A percentile compares a stretch with the other conserved stretches of the same genome.
phyloP scores from a whole-genome alignment of 768 basidiomycete species.

The Leccinum broughii region DNA sequence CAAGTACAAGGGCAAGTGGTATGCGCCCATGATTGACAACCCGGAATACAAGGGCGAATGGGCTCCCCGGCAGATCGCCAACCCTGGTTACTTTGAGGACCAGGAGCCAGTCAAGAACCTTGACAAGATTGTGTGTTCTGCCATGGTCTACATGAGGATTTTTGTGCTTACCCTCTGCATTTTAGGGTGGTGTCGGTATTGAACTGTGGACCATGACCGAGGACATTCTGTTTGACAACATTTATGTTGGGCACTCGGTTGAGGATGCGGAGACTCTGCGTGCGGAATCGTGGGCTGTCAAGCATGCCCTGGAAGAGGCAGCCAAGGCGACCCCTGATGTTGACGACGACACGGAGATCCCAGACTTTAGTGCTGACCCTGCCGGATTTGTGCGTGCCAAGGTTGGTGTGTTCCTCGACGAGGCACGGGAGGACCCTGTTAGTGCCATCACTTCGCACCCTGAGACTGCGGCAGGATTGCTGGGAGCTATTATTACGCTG shows the following conservation, averaged over 20 bases:
- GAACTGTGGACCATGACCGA: slow-evolving; percentile 99
- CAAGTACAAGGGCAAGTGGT: slow-evolving; percentile 98
- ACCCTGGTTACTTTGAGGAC: slow-evolving; percentile 93
- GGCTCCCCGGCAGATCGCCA: slow-evolving; percentile 87
- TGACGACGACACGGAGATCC: slow-evolving; percentile 43
- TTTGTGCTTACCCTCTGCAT: slow-evolving; percentile 1
- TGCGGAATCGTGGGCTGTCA: slow-evolving; percentile 86
- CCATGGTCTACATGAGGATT: too few species aligned
- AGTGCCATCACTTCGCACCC: slow-evolving; percentile 86
- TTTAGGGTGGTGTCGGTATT: slow-evolving; percentile 88
- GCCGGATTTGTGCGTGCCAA: slow-evolving; percentile 77
- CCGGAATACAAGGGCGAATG: slow-evolving; percentile 96
- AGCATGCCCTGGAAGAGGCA: slow-evolving; percentile 78
- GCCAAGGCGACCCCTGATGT: slow-evolving; percentile 45
- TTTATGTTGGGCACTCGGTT: slow-evolving; percentile 90
- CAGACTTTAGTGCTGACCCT: slow-evolving; percentile 70
- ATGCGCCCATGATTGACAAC: slow-evolving; percentile 92
- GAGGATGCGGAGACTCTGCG: slow-evolving; percentile 84
- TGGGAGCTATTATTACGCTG: slow-evolving; percentile 71
- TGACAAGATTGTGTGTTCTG: slow-evolving; percentile 70
- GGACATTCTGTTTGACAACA: slow-evolving; percentile 90
- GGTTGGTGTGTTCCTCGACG: slow-evolving; percentile 77
- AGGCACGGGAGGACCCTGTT: slow-evolving; percentile 73
- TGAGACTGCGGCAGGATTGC: slow-evolving; percentile 79
- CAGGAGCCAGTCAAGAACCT: slow-evolving; percentile 76